Percentiles rank a stretch among this genome's conserved stretches.
Conservation (phyloP, 2,329 filamentous ascomycete species). For the Fusarium dimerum region DNA sequence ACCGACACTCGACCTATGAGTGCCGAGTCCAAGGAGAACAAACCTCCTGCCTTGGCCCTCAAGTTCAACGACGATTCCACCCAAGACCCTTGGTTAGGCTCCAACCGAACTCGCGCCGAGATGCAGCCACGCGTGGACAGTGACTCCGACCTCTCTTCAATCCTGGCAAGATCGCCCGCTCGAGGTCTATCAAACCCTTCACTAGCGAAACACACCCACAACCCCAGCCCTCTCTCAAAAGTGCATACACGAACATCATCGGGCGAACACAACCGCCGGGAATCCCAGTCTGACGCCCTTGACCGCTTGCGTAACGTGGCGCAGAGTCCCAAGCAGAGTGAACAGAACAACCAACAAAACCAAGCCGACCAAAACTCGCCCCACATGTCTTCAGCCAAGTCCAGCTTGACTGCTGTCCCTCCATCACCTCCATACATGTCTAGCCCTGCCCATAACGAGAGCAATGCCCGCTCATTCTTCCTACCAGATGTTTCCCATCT, state of each 20-base stretch:
- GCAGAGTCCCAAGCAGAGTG: constrained; percentile 30
- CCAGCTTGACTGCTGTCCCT: constrained; percentile 44
- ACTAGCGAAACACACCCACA: constrained; percentile 31
- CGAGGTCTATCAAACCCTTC: constrained; percentile 28
- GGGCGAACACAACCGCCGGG: constrained; percentile 28
- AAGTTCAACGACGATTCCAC: constrained; percentile 45
- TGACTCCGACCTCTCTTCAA: constrained; percentile 51
- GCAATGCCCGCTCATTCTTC: constrained; percentile 54
- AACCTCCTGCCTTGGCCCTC: constrained; percentile 36
- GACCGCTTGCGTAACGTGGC: constrained; percentile 39
- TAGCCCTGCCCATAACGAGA: constrained; percentile 38
- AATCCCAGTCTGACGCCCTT: constrained; percentile 37
- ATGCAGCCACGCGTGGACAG: constrained; percentile 58
- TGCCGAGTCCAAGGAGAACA: constrained; percentile 47
- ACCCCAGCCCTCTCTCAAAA: constrained; percentile 41
- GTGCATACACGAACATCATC: constrained; percentile 36
- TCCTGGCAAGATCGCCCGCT: constrained; percentile 43
- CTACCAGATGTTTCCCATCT: constrained; percentile 56
- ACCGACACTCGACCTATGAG: constrained; percentile 39
- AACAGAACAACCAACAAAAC: constrained; percentile 14
- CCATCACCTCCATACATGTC: constrained; percentile 37
- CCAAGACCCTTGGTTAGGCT: constrained; percentile 41
- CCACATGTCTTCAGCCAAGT: constrained; percentile 41
- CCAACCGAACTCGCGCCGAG: constrained; percentile 46
- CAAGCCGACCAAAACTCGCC: constrained; percentile 34